Conservation (phyloP, 2,329 filamentous ascomycete genomes). For the Chlorencoelia australis region DNA sequence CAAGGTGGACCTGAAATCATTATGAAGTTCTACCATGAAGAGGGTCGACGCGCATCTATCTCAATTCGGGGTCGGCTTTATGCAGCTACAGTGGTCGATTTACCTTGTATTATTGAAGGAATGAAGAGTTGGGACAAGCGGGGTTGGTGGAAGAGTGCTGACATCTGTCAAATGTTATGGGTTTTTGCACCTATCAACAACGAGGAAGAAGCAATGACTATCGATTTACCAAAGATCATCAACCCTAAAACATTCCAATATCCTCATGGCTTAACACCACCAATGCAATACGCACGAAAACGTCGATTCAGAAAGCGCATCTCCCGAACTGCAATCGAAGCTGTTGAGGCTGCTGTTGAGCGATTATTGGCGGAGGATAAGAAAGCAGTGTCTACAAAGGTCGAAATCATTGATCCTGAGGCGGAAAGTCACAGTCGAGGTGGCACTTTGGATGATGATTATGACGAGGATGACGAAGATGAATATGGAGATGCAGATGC, state of each 20-base stretch:
- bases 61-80: conserved; percentile 51
- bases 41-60: conserved; percentile 50
- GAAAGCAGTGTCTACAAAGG: conserved; percentile 30
- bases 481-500: conserved; percentile 30
- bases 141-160: conserved; percentile 62
- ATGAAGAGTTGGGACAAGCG: conserved; percentile 69
- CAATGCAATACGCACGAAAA: conserved; percentile 48
- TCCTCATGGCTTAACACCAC: conserved; percentile 49
- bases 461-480: conserved; percentile 26
- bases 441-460: conserved; percentile 14
- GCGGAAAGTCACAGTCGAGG: conserved; percentile 21
- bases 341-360: conserved; percentile 46
- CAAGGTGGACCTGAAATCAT: conserved; percentile 67
- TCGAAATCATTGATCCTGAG: conserved; percentile 32
- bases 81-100: conserved; percentile 56
- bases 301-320: conserved; percentile 47
- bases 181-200: conserved; percentile 49
- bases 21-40: conserved; percentile 66
- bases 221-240: conserved; percentile 21
- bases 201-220: conserved; percentile 38
- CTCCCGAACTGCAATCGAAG: conserved; percentile 44
- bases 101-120: conserved; percentile 60
- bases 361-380: conserved; percentile 39
- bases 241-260: conserved; percentile 26
- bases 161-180: conserved; percentile 66